These are phyloP conservation scores for Abelmoschus esculentus DNA, from an alignment of 345 rosid species.

Conservation along the genomic window DNA sequence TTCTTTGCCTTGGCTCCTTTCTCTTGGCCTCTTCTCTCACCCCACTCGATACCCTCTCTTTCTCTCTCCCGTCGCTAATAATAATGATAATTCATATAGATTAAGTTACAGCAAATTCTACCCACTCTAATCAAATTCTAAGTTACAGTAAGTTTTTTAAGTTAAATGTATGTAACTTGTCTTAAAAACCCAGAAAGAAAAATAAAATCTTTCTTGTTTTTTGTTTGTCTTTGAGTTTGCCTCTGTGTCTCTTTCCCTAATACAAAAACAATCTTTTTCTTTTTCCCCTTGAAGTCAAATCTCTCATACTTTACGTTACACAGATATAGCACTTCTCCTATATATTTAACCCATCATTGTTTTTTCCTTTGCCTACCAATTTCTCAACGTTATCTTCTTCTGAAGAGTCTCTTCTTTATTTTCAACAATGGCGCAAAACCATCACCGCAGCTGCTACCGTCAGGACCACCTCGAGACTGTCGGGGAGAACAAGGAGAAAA, in stretches of 20 bases:
- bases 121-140: neutral
- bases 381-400: neutral
- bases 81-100: too few species aligned
- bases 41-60: conserved; percentile 30
- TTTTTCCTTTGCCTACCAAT: neutral
- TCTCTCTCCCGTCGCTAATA: neutral
- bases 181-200: neutral
- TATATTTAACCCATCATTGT: neutral
- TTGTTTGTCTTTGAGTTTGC: neutral
- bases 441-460: neutral
- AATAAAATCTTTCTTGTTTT: conserved; percentile 8
- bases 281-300: conserved; percentile 20
- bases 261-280: conserved; percentile 1
- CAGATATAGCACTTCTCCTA: neutral
- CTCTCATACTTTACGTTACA: conserved; percentile 18
- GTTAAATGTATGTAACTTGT: neutral
- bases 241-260: conserved; percentile 1
- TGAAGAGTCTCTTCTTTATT: neutral
- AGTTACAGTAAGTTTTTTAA: neutral
- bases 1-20: conserved; percentile 39
- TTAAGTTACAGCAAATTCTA: neutral
- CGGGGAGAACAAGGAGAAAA: conserved; percentile 19
- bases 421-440: conserved; percentile 24
- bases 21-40: conserved; percentile 44
- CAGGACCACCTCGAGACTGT: conserved; percentile 17